Percentiles rank a stretch among this genome's conserved stretches.
phyloP scores from a whole-genome alignment of 768 basidiomycete genomes.

The Xerocomus spinulosus region DNA sequence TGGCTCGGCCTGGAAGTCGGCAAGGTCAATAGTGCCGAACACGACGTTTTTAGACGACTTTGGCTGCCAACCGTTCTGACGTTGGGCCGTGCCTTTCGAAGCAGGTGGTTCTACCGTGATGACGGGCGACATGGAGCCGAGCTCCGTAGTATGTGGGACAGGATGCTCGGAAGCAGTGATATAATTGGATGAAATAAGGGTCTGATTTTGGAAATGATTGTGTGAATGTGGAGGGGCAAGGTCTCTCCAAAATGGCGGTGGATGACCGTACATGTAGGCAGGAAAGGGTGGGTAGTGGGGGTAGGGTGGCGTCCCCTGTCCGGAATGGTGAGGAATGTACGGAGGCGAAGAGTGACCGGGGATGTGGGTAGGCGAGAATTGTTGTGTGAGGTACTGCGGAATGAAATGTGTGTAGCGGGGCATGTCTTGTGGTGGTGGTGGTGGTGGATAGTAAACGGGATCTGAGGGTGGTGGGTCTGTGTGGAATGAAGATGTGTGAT shows the following conservation, averaged over 20 bases:
- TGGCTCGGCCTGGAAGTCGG: slow-evolving; percentile 17
- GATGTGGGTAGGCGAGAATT: slow-evolving; percentile 15
- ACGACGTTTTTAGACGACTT: slow-evolving; percentile 33
- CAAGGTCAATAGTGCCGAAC: slow-evolving; percentile 48
- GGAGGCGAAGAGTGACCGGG: slow-evolving; percentile 26
- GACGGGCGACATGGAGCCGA: slow-evolving; percentile 15
- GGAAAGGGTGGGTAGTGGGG: slow-evolving; percentile 33
- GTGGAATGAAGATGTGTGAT: slow-evolving; percentile 7
- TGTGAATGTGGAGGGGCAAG: slow-evolving; percentile 10
- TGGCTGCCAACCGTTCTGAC: slow-evolving; percentile 5
- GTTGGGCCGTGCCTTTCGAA: slow-evolving; percentile 4
- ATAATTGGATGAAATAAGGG: slow-evolving; percentile 5
- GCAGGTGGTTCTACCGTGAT: slow-evolving; percentile 11
- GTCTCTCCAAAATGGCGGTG: slow-evolving; percentile 39
- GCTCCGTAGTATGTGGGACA: slow-evolving; percentile 8
- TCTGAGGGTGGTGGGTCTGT: slow-evolving; percentile 13
- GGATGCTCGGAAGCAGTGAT: slow-evolving; percentile 12
- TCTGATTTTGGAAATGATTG: slow-evolving; percentile 18
- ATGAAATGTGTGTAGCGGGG: slow-evolving; percentile 15
- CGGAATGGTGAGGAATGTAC: slow-evolving; percentile 21
- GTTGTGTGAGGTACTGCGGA: slow-evolving; percentile 14
- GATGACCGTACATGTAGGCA: slow-evolving; percentile 32
- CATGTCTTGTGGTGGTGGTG: slow-evolving; percentile 23
- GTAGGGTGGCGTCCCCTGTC: slow-evolving; percentile 33
- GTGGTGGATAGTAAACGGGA: slow-evolving; percentile 17